Evolutionary conservation across 2,329 filamentous ascomycete genomes (phyloP).

Genomic region (Pleoardoris graminearum): DNA sequence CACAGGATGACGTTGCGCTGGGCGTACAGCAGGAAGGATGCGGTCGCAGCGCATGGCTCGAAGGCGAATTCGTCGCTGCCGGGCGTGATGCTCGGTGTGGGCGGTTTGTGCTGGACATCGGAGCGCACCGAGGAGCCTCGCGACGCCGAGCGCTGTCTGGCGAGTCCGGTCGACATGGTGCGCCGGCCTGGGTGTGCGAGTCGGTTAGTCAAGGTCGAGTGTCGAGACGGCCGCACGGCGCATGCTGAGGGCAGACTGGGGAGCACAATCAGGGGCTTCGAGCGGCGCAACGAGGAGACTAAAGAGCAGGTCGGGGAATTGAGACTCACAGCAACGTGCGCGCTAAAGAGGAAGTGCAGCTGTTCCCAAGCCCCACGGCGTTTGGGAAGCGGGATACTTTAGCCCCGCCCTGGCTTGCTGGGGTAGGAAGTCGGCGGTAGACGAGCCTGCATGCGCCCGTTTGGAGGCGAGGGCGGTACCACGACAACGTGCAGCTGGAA

Average conservation of each 20-base stretch:
- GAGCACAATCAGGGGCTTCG: slow-evolving; percentile 35
- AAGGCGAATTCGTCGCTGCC: slow-evolving; percentile 61
- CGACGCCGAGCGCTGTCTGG: slow-evolving; percentile 49
- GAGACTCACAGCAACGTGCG: slow-evolving; percentile 44
- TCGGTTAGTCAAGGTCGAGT: slow-evolving; percentile 34
- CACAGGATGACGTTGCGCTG: slow-evolving; percentile 81
- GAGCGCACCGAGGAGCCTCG: slow-evolving; percentile 42
- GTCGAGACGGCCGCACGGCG: slow-evolving; percentile 32
- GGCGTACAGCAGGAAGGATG: slow-evolving; percentile 86
- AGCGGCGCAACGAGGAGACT: slow-evolving; percentile 28
- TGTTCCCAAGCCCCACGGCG: slow-evolving; percentile 41
- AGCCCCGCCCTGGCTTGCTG: slow-evolving; percentile 45
- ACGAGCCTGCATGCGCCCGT: slow-evolving; percentile 50
- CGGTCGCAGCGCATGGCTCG: slow-evolving; percentile 87
- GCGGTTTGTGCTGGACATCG: slow-evolving; percentile 44
- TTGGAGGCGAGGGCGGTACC: slow-evolving; percentile 34
- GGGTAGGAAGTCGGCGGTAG: slow-evolving; percentile 38
- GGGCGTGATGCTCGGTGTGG: slow-evolving; percentile 50
- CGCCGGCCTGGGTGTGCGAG: slow-evolving; percentile 29
- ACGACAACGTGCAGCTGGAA: slow-evolving; percentile 42
- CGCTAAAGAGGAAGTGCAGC: slow-evolving; percentile 42
- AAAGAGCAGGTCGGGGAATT: slow-evolving; percentile 41
- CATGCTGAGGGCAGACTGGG: slow-evolving; percentile 33
- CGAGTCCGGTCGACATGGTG: slow-evolving; percentile 51
- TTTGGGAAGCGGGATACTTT: slow-evolving; percentile 42